Conservation (phyloP, 805 yeast species). For the Candida nemodendra region DNA sequence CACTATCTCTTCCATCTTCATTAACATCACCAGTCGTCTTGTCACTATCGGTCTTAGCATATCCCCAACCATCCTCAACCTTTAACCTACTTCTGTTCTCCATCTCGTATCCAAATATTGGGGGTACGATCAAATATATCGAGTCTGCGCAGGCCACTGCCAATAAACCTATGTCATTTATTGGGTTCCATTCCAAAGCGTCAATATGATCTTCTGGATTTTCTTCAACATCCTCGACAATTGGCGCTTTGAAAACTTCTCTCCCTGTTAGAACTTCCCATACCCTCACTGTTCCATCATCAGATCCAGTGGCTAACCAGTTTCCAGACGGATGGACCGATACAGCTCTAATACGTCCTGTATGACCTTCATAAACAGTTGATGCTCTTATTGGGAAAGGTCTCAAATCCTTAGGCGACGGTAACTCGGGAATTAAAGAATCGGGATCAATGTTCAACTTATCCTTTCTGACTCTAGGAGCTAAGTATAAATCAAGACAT, state of each 20-base stretch:
- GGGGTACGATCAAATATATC: slow-evolving; percentile 80
- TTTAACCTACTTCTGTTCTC: slow-evolving; percentile 78
- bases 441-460: slow-evolving; percentile 95
- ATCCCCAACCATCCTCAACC: slow-evolving; percentile 92
- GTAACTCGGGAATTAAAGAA: slow-evolving; percentile 90
- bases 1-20: slow-evolving; percentile 24
- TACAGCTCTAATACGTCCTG: slow-evolving; percentile 75
- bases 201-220: slow-evolving; percentile 75
- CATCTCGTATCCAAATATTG: slow-evolving; percentile 82
- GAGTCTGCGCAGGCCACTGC: slow-evolving; percentile 84
- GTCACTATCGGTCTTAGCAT: slow-evolving; percentile 43
- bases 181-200: slow-evolving; percentile 88
- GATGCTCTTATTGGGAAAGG: slow-evolving; percentile 95
- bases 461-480: slow-evolving; percentile 92
- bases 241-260: slow-evolving; percentile 69
- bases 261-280: slow-evolving; percentile 98
- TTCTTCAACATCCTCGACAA: slow-evolving; percentile 48
- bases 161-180: slow-evolving; percentile 65
- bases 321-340: slow-evolving; percentile 86
- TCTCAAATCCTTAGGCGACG: slow-evolving; percentile 92
- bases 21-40: slow-evolving; percentile 30
- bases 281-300: slow-evolving; percentile 92
- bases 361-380: slow-evolving; percentile 80
- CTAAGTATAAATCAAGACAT: slow-evolving; percentile 87
- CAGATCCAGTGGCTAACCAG: slow-evolving; percentile 97